Evolutionary conservation across 495 filamentous ascomycete species (phyloP).

Genomic region (Penicillium soppii): DNA sequence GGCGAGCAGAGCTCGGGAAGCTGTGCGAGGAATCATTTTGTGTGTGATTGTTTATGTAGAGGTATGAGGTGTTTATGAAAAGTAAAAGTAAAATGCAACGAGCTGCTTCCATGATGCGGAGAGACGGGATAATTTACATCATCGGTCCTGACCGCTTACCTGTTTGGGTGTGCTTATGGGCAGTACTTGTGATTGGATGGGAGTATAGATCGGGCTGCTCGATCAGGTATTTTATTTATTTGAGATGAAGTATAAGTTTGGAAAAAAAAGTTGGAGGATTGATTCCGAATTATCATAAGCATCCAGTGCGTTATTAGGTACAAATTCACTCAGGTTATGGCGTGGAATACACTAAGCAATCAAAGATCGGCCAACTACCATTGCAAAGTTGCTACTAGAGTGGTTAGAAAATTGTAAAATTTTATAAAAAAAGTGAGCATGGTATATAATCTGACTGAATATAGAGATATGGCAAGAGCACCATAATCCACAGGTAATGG

Average conservation of each 20-base stretch:
- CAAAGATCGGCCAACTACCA: too few relatives aligned
- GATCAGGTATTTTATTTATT: constrained; percentile 1
- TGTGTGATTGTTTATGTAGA: not conserved
- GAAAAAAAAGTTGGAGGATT: too few relatives aligned
- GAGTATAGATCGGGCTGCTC: not conserved
- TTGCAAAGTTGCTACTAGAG: too few relatives aligned
- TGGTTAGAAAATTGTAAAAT: too few relatives aligned
- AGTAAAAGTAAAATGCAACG: not conserved
- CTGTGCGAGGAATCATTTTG: constrained; percentile 38
- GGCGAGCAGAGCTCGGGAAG: constrained; percentile 24
- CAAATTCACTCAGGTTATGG: too few relatives aligned
- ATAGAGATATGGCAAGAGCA: too few relatives aligned
- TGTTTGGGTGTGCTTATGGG: not conserved
- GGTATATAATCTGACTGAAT: too few relatives aligned
- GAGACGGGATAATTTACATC: constrained; percentile 7
- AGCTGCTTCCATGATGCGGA: constrained; percentile 7
- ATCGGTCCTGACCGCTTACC: constrained; percentile 9
- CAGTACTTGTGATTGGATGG: constrained; percentile 1
- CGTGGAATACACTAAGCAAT: too few relatives aligned
- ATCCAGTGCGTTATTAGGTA: too few relatives aligned
- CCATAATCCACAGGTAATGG: too few relatives aligned
- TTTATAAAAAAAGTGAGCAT: too few relatives aligned
- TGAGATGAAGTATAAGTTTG: not conserved
- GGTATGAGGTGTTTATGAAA: not conserved
- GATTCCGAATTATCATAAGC: too few relatives aligned